Evolutionary conservation across 2,329 filamentous ascomycete genomes (phyloP).

Genomic region (Allantophomopsis lycopodina): DNA sequence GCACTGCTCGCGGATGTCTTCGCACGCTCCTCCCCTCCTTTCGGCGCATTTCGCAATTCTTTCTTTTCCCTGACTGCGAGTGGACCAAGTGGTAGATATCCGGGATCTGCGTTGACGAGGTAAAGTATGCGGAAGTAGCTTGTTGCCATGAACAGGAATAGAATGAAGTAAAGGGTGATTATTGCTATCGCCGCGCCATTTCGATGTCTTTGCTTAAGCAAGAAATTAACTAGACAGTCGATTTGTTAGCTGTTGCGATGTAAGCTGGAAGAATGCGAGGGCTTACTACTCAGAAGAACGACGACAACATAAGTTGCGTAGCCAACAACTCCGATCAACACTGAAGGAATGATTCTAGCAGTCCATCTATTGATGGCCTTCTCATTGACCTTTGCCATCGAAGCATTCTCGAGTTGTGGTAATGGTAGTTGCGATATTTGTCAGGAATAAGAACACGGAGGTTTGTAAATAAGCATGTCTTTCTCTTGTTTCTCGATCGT

Average conservation of each 20-base stretch:
- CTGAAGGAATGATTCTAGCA: slow-evolving; percentile 44
- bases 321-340: slow-evolving; percentile 51
- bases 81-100: slow-evolving; percentile 54
- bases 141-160: slow-evolving; percentile 51
- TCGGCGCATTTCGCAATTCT: slow-evolving; percentile 9
- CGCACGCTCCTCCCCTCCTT: slow-evolving; percentile 3
- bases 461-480: too few species aligned
- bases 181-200: slow-evolving; percentile 50
- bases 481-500: too few species aligned
- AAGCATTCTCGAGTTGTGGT: too few species aligned
- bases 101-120: slow-evolving; percentile 56
- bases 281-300: slow-evolving; percentile 53
- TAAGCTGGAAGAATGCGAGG: slow-evolving; percentile 1
- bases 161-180: slow-evolving; percentile 57
- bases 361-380: slow-evolving; percentile 13
- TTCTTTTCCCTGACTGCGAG: slow-evolving; percentile 11
- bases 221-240: slow-evolving; percentile 47
- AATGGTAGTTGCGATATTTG: too few species aligned
- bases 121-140: slow-evolving; percentile 61
- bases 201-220: slow-evolving; percentile 35
- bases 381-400: background rate
- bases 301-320: slow-evolving; percentile 63
- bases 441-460: too few species aligned
- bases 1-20: slow-evolving; percentile 11
- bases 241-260: slow-evolving; percentile 4